Evolutionary conservation across 495 filamentous ascomycete species (phyloP), one percentile per base, ranked within the genome.

Genomic region (Coniosporium apollinis): DNA sequence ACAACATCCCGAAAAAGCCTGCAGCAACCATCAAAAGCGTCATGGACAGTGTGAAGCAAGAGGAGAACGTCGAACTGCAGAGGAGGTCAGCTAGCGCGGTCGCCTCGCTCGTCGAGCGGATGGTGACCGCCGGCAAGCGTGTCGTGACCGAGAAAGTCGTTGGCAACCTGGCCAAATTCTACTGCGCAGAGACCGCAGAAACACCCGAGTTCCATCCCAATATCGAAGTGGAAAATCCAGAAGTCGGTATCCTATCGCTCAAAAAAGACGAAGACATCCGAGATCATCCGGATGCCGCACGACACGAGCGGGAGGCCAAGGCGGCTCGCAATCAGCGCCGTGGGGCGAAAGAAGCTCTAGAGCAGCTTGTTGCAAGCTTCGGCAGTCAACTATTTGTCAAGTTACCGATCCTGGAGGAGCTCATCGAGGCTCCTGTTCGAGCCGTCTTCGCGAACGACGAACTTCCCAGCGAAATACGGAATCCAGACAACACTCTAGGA

Each of bases 41-140:
- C 56, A 97, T 96, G 87, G 89, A 97, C 46, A 94, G 86, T 50
- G 72, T 96, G 53, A 96, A 96, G 61, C 70, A 72, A 20, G 89
- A 97, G 56, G 87, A 96, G 47, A 94, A 87, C 45, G 51, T 78
- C 22, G 83, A 93, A 43, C 64, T 97, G 24, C 89, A 97, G 51
- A 72, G 73, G 44, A 82, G 87, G 19, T 94, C 91, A 17, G 83
- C 85, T 5, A 67, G 65, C 5, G 82, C 84, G 11, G 74, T 94
- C 21, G 80, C 82, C 4, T 61, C 68, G 14, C 66, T 94, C n/a
- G 74, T 97, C n/a, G 72, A 78, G 39, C 66, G 85, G 18, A 86
- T 94, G 47, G 82, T 82, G 5, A 66, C 69, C 9, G 67, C 71
- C 6, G 74, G 79, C 6, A 78, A 82, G 32, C 67, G 72, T 20